Base-by-base conservation (phyloP, 2,329 filamentous ascomycete genomes). In the Claviceps maximensis region DNA sequence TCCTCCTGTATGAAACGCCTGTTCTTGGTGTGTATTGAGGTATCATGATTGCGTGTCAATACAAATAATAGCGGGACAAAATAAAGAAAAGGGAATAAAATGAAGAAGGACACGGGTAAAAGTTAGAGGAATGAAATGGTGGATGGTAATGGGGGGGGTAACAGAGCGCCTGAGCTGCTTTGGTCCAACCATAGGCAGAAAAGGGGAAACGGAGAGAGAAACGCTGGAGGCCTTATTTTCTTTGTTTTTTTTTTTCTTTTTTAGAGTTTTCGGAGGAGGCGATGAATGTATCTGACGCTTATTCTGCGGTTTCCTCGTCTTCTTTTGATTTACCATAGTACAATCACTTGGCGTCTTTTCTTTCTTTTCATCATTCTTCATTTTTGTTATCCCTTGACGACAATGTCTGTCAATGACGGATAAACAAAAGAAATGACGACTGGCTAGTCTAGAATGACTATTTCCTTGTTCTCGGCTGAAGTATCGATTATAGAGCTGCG, bases 401-500 rank as follows among this genome's bases (percentile, higher is more conserved):
- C 13, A 5, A 27, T 21, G 38, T 19, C 10, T 4, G 27, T 29
- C 10, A 33, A 7, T 33, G 15, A 36, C 13, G 4, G 38, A 33
- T n/a, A 7, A 17, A 44, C 12, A 25, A 31, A 36, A 21, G 2
- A 25, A 44, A 23, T 6, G 7, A 17, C 25, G 40, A 19, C 27
- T 25, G 45, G 31, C 50, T 56, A 59, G 47, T 58, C 57, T 47
- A 58, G 50, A 15, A 57, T 50, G 27, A 58, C 55, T 4, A 59
- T 47, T 46, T 56, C 51, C 31, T 42, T 41, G n/a, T 27, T 40
- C 23, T 53, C 50, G 31, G 21, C 23, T 49, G 52, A 17, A 42
- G 25, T 17, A 25, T 42, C 33, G 17, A 29, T 47, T 42, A 61
- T 54, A 44, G 62, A 54, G n/a, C 65, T 60, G 44, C 71, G 66